Evolutionary conservation across 1,284 basidiomycete genomes (phyloP).

Genomic region (Ceratobasidium sp.): DNA sequence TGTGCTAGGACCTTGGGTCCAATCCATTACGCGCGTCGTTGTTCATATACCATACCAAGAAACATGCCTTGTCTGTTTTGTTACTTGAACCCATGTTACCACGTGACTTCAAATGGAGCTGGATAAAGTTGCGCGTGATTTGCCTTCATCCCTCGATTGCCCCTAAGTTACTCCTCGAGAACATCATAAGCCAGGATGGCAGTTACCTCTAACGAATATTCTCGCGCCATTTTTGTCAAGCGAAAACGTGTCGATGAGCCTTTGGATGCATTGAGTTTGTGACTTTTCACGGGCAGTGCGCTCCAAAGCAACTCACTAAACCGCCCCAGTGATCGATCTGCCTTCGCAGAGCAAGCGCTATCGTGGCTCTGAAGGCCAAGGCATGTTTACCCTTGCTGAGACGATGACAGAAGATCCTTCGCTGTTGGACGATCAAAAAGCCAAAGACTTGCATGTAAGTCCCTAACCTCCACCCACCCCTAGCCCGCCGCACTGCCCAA

Average conservation of each 20-base stretch:
- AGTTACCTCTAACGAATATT: constrained; percentile 13
- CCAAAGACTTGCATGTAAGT: constrained; percentile 29
- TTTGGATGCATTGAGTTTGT: constrained; percentile 29
- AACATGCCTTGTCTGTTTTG: not conserved
- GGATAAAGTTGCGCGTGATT: constrained; percentile 1
- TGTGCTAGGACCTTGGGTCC: not conserved
- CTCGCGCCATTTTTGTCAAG: constrained; percentile 36
- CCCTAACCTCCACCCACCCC: not conserved
- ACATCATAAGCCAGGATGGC: constrained; percentile 3
- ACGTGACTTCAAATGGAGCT: constrained; percentile 6
- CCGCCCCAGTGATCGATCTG: constrained; percentile 31
- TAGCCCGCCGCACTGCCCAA: not conserved
- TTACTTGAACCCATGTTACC: not conserved
- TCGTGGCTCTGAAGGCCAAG: constrained; percentile 19
- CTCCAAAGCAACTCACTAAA: constrained; percentile 8
- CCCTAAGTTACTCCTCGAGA: not conserved
- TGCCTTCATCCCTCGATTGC: not conserved
- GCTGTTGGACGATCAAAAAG: constrained; percentile 21
- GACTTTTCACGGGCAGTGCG: constrained; percentile 21
- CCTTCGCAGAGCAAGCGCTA: constrained; percentile 35
- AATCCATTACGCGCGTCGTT: not conserved
- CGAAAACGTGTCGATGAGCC: constrained; percentile 35
- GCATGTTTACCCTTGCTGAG: constrained; percentile 30
- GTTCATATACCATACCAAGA: not conserved
- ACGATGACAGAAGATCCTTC: constrained; percentile 32